Evolutionary conservation across 78 protist genomes (phyloP), one percentile per base, ranked within the genome.

Genomic region (Acrasis kona): DNA sequence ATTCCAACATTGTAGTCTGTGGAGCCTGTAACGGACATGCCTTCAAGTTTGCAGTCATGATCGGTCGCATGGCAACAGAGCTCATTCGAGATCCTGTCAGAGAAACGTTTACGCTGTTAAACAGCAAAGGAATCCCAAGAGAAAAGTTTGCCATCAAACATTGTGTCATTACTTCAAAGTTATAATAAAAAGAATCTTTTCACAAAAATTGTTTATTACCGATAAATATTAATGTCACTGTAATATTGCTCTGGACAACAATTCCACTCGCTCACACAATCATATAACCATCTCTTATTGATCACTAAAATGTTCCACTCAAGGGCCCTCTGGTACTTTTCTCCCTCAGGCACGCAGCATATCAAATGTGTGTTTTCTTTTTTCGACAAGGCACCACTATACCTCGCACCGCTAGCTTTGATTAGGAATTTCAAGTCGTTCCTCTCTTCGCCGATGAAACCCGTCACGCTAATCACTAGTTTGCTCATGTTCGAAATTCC

Each of bases 291-390:
- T 31, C 71, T 19, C n/a, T 19, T 19, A 19, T 19, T 30, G 19
- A 67, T 29, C 19, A 67, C 71, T 19, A 12, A 19, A 19, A 67
- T 67, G 19, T 19, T 12, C 71, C 71, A 67, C 28, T 67, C 71
- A 19, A 67, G 28, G 19, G 71, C 71, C 28, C 19, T 67, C n/a
- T 19, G 19, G 28, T 31, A 67, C 19, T 67, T 67, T 29, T 67
- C 71, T 67, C 71, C 71, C 28, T 67, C 71, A 30, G 19, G 71
- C 19, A 19, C n/a, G 19, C 12, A 19, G 19, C 19, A 19, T 30
- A 67, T 67, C 71, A 67, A 28, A 19, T 67, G 71, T 30, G 71
- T 67, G 28, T 67, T 67, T 67, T 67, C 19, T 19, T 19, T 30
- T 67, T 67, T 67, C 65, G 71, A 67, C 28, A 67, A 19, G 19